A percentile compares a stretch with the other conserved stretches of the same genome.
Conservation (phyloP, 441 rosid genomes). For the Isatis lusitanica region DNA sequence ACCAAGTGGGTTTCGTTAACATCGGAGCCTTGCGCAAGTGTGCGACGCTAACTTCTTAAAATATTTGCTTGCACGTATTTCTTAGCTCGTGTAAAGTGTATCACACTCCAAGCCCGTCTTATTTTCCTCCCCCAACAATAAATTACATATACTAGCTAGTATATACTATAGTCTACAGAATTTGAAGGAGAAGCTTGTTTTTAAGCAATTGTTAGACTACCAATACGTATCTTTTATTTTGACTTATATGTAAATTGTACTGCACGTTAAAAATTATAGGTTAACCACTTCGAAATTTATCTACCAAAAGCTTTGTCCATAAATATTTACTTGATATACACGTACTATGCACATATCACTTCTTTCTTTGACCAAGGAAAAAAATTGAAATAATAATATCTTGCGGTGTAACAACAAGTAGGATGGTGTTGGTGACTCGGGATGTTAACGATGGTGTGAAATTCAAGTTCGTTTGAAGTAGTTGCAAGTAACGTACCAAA, state of each 20-base stretch:
- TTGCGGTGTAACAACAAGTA: conserved; percentile 7
- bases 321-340: not conserved
- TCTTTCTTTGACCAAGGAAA: not conserved
- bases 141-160: not conserved
- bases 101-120: conserved; percentile 13
- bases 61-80: conserved; percentile 34
- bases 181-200: not conserved
- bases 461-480: conserved; percentile 8
- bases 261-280: conserved; percentile 10
- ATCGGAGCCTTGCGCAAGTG: conserved; percentile 32
- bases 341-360: not conserved
- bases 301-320: not conserved
- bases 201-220: not conserved
- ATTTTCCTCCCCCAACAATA: not conserved
- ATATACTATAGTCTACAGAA: not conserved
- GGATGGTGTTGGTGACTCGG: conserved; percentile 4
- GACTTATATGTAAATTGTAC: not conserved
- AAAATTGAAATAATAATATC: not conserved
- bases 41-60: conserved; percentile 16
- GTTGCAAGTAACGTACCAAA: conserved; percentile 23
- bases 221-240: not conserved
- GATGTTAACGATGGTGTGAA: not conserved
- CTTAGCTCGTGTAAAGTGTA: not conserved
- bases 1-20: conserved; percentile 26
- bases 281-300: conserved; percentile 9